Conservation (phyloP, 116 monocot genomes). For the Dioscorea cayenensis region DNA sequence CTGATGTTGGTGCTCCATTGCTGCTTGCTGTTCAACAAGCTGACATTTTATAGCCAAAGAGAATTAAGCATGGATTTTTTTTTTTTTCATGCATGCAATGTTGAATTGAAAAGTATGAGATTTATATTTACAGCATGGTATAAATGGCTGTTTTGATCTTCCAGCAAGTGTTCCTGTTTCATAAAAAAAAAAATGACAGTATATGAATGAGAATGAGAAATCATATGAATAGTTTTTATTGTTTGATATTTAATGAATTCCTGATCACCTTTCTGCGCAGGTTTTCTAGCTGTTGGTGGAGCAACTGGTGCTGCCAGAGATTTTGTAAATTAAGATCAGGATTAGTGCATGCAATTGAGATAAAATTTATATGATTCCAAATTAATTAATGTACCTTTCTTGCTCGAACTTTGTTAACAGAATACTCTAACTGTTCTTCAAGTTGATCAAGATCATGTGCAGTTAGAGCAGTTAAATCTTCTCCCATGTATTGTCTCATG, state of each 20-base stretch:
- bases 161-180: slow-evolving; percentile 47
- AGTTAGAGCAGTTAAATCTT: slow-evolving; percentile 35
- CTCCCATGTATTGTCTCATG: slow-evolving; percentile 38
- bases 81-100: not conserved
- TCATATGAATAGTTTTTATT: no score
- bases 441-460: slow-evolving; percentile 34
- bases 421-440: slow-evolving; percentile 43
- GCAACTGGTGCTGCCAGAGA: slow-evolving; percentile 32
- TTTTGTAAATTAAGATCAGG: not conserved
- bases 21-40: slow-evolving; percentile 23
- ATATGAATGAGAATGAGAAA: not conserved
- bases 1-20: slow-evolving; percentile 23
- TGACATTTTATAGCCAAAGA: not conserved
- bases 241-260: not conserved
- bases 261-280: slow-evolving; percentile 42
- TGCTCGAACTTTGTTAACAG: slow-evolving; percentile 36
- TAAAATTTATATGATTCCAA: no score
- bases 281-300: slow-evolving; percentile 44
- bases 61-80: not conserved
- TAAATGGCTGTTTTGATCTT: slow-evolving; percentile 38
- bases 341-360: not conserved
- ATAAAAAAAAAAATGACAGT: not conserved
- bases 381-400: slow-evolving; percentile 29
- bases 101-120: not conserved
- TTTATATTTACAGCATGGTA: slow-evolving; percentile 21